Percentiles rank a stretch among this genome's conserved stretches.
Conservation (phyloP, 192 early-diverging fungal species). For the Coemansia sp. region DNA sequence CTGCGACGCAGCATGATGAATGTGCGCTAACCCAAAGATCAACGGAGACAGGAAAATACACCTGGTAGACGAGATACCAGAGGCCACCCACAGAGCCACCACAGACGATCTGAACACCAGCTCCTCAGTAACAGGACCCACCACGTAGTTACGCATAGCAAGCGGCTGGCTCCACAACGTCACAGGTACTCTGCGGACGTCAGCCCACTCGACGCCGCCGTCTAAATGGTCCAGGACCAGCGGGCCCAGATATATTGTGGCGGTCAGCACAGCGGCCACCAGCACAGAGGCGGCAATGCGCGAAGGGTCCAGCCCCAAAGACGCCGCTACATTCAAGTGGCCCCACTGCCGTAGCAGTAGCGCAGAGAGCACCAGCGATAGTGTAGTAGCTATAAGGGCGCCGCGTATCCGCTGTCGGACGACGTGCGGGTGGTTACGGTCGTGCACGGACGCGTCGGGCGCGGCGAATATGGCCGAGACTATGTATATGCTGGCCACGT, state of each 20-base stretch:
- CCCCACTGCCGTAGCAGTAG: slow-evolving; percentile 10
- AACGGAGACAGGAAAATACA: slow-evolving; percentile 33
- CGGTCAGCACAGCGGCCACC: slow-evolving; percentile 18
- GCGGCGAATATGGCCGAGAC: slow-evolving; percentile 17
- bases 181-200: not conserved
- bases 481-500: slow-evolving; percentile 32
- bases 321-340: not conserved
- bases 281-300: slow-evolving; percentile 10
- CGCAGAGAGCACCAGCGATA: slow-evolving; percentile 16
- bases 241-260: slow-evolving; percentile 34
- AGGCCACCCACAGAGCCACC: slow-evolving; percentile 27
- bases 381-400: slow-evolving; percentile 5
- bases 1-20: slow-evolving; percentile 28
- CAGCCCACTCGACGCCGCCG: slow-evolving; percentile 15
- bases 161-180: slow-evolving; percentile 7
- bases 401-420: slow-evolving; percentile 33
- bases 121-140: slow-evolving; percentile 42
- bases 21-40: slow-evolving; percentile 40
- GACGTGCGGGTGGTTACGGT: slow-evolving; percentile 41
- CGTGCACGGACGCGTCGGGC: slow-evolving; percentile 12
- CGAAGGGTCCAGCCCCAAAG: slow-evolving; percentile 17
- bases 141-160: slow-evolving; percentile 27
- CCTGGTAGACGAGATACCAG: not conserved
- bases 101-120: slow-evolving; percentile 36
- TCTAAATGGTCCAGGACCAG: slow-evolving; percentile 32